phyloP scores from a whole-genome alignment of 257 asterid species.

The Lycium ferocissimum region DNA sequence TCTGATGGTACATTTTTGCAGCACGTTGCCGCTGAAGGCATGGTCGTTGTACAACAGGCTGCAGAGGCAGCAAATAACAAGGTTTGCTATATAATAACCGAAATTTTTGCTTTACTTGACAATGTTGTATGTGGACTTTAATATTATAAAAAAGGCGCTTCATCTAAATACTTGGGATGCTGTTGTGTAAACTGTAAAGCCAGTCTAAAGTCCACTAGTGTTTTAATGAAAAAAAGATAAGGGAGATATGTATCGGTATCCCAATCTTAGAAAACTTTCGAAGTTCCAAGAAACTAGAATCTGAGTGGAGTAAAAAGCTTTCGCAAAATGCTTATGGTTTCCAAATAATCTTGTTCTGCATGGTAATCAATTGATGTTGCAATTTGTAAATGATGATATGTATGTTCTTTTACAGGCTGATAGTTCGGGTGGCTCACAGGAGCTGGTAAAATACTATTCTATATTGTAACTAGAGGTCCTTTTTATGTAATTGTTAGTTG shows the following conservation, averaged over 20 bases:
- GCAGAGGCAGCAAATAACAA: slow-evolving; percentile 55
- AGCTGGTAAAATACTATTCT: slow-evolving; percentile 42
- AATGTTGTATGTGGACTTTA: background rate
- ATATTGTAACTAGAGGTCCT: background rate
- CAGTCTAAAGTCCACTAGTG: background rate
- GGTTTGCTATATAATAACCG: slow-evolving; percentile 36
- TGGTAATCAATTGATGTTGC: background rate
- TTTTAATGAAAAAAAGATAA: background rate
- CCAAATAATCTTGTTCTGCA: background rate
- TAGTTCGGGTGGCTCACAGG: slow-evolving; percentile 45
- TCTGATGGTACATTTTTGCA: slow-evolving; percentile 35
- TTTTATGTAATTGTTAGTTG: slow-evolving; percentile 18
- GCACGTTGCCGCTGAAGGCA: slow-evolving; percentile 60
- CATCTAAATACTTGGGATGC: background rate
- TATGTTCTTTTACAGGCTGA: slow-evolving; percentile 46
- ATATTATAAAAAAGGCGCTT: background rate
- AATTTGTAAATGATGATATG: slow-evolving; percentile 22
- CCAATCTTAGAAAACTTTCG: background rate
- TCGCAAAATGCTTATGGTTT: slow-evolving; percentile 6
- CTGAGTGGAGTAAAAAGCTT: background rate
- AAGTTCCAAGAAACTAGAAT: background rate
- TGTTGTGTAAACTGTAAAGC: background rate
- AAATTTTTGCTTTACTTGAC: background rate
- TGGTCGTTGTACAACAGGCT: slow-evolving; percentile 54
- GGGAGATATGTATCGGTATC: background rate